These are phyloP conservation scores for Zygnema circumcarinatum DNA, from an alignment of 139 green algal species.

Conservation along the genomic window DNA sequence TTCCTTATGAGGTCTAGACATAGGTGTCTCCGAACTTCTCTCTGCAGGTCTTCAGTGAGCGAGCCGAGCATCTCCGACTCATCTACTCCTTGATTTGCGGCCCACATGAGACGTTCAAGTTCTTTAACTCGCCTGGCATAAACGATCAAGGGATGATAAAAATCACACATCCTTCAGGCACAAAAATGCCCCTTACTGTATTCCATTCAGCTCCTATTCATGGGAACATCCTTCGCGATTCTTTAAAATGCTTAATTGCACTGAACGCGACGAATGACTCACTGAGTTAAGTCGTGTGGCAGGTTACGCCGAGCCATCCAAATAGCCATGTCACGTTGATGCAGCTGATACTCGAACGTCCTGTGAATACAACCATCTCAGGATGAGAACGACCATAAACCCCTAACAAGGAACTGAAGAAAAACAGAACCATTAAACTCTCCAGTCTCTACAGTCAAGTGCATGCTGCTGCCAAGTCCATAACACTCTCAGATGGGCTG, in stretches of 20 bases:
- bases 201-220: too few relatives aligned
- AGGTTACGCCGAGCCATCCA: conserved; percentile 42
- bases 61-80: conserved; percentile 33
- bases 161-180: too few relatives aligned
- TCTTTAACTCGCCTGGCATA: conserved; percentile 40
- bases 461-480: too few relatives aligned
- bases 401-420: too few relatives aligned
- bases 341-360: conserved; percentile 46
- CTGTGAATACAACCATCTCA: neutral
- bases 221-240: too few relatives aligned
- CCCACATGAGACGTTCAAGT: conserved; percentile 44
- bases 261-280: too few relatives aligned
- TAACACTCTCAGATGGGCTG: too few relatives aligned
- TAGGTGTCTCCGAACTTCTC: conserved; percentile 40
- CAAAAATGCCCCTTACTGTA: too few relatives aligned
- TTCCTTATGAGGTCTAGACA: conserved; percentile 51
- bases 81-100: conserved; percentile 42
- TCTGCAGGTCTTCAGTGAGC: conserved; percentile 27
- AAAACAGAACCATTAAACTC: too few relatives aligned
- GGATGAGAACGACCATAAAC: neutral
- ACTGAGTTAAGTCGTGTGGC: conserved; percentile 12
- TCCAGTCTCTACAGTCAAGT: too few relatives aligned
- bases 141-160: neutral
- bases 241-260: too few relatives aligned
- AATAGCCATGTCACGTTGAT: conserved; percentile 14